phyloP scores from a whole-genome alignment of 768 basidiomycete species.

The Leccinum disarticulatum region DNA sequence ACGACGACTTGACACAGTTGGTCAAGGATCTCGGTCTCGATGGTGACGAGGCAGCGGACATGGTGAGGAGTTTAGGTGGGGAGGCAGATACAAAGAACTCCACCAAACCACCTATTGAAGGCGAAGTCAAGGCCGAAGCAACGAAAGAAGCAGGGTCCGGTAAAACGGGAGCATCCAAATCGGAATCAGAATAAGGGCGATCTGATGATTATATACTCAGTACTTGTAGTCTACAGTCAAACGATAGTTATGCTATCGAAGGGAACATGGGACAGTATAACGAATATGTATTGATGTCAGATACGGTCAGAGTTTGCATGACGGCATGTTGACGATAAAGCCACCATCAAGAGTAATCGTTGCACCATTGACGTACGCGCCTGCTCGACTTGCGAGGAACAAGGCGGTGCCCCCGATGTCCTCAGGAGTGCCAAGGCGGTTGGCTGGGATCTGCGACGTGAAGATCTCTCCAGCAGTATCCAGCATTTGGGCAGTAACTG shows the following conservation, averaged over 20 bases:
- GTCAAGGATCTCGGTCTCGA: slow-evolving; percentile 75
- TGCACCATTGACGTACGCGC: slow-evolving; percentile 62
- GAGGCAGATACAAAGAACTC: slow-evolving; percentile 14
- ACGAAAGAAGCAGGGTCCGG: background rate
- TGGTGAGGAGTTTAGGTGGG: slow-evolving; percentile 62
- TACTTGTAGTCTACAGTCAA: slow-evolving; percentile 7
- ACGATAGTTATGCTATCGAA: background rate
- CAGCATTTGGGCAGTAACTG: slow-evolving; percentile 58
- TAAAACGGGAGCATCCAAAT: slow-evolving; percentile 3
- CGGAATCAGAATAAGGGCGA: slow-evolving; percentile 5
- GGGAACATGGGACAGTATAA: background rate
- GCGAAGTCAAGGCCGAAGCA: slow-evolving; percentile 8
- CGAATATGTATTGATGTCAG: slow-evolving; percentile 12
- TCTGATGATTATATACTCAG: slow-evolving; percentile 3
- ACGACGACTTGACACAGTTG: slow-evolving; percentile 68
- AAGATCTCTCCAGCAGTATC: slow-evolving; percentile 45
- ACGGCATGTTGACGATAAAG: slow-evolving; percentile 41
- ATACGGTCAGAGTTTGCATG: slow-evolving; percentile 27
- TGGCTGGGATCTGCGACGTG: slow-evolving; percentile 44
- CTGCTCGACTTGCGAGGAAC: slow-evolving; percentile 60
- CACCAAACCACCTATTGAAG: slow-evolving; percentile 10
- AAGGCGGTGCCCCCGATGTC: slow-evolving; percentile 65
- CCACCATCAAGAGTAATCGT: slow-evolving; percentile 66
- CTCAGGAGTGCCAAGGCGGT: slow-evolving; percentile 58
- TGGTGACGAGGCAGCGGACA: slow-evolving; percentile 73